Evolutionary conservation across 306 rosid species (phyloP).

Genomic region (Cucurbita moschata): DNA sequence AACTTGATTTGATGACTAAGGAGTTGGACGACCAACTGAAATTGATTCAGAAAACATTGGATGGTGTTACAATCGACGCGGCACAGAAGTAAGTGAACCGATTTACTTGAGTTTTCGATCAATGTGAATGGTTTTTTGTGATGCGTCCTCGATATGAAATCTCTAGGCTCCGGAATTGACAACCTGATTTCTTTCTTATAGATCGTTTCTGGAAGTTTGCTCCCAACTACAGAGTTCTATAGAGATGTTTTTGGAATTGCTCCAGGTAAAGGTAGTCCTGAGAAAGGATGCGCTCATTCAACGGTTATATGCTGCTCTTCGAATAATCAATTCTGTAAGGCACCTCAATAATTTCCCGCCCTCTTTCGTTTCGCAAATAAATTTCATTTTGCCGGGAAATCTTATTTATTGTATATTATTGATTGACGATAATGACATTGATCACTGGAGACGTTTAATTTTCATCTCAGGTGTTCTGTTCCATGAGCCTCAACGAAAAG

Average conservation of each 20-base stretch:
- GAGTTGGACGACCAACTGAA: slow-evolving; percentile 19
- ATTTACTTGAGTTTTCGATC: slow-evolving; percentile 10
- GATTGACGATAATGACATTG: not conserved
- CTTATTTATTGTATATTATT: not conserved
- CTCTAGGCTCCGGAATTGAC: not conserved
- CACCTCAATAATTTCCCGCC: not conserved
- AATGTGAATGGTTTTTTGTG: not conserved
- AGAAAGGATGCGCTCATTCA: slow-evolving; percentile 36
- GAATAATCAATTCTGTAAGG: slow-evolving; percentile 55
- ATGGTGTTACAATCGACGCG: slow-evolving; percentile 29
- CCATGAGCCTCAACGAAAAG: slow-evolving; percentile 35
- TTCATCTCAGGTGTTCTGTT: slow-evolving; percentile 45
- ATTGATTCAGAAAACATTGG: slow-evolving; percentile 30
- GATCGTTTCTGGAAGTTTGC: slow-evolving; percentile 60
- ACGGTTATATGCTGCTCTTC: slow-evolving; percentile 29
- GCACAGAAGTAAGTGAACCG: slow-evolving; percentile 66
- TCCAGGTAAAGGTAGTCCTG: slow-evolving; percentile 16
- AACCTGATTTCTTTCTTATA: slow-evolving; percentile 26
- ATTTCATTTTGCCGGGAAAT: not conserved
- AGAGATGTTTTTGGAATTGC: slow-evolving; percentile 28
- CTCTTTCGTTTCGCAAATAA: not conserved
- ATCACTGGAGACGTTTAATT: not conserved
- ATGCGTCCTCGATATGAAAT: not conserved
- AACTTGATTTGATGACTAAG: slow-evolving; percentile 10
- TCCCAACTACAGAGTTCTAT: slow-evolving; percentile 27